These are phyloP conservation scores for Ceratocystis eucalypticola DNA, from an alignment of 2,329 filamentous ascomycete species.

Conservation along the genomic window DNA sequence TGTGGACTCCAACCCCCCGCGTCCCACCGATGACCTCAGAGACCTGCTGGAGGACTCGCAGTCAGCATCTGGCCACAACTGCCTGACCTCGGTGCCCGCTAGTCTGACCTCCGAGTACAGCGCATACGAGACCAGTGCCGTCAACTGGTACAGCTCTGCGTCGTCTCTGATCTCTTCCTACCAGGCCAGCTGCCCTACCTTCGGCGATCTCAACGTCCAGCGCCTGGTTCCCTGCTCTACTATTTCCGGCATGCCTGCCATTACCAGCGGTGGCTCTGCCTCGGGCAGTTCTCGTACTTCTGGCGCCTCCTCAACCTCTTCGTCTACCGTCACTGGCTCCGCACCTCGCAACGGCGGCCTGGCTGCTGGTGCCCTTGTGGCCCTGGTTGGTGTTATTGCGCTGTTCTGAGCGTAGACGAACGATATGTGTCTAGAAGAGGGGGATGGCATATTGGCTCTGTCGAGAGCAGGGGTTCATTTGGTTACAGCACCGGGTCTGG, in stretches of 20 bases:
- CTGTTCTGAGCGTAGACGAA: constrained; percentile 5
- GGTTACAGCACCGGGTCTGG: background rate
- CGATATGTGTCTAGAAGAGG: background rate
- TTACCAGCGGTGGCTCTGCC: background rate
- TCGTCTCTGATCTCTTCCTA: constrained; percentile 20
- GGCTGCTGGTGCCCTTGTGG: constrained; percentile 22
- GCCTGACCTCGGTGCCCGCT: constrained; percentile 25
- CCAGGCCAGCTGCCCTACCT: constrained; percentile 9
- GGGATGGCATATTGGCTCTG: background rate
- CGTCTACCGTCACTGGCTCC: background rate
- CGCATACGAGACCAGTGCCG: constrained; percentile 25
- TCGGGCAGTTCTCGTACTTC: background rate
- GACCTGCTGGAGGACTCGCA: constrained; percentile 23
- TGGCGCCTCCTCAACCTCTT: background rate
- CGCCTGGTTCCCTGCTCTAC: constrained; percentile 15
- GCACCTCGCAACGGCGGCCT: constrained; percentile 14
- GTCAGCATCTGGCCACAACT: constrained; percentile 24
- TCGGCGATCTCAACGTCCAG: constrained; percentile 5
- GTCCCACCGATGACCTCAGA: constrained; percentile 14
- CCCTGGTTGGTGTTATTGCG: constrained; percentile 25
- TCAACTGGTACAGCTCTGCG: constrained; percentile 26
- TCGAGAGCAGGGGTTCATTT: background rate
- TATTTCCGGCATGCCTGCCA: background rate
- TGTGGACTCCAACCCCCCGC: constrained; percentile 15
- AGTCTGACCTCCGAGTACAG: constrained; percentile 26